Evolutionary conservation across 2,329 filamentous ascomycete genomes (phyloP).

Genomic region (Neonectria coccinea): DNA sequence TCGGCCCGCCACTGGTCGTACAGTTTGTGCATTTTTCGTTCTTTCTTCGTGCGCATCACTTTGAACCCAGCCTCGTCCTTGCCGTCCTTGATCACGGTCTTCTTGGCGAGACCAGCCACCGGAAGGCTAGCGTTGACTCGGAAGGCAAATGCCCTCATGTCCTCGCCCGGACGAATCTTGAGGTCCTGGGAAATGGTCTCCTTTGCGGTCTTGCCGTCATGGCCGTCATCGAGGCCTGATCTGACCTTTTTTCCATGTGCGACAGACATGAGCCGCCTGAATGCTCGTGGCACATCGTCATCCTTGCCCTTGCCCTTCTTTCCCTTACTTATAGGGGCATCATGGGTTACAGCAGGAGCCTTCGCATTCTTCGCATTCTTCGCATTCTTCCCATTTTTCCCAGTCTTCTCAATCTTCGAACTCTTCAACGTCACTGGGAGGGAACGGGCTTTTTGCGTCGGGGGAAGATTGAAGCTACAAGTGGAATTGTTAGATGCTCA

Average conservation of each 20-base stretch:
- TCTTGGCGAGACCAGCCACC: slow-evolving; percentile 75
- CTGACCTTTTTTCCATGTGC: slow-evolving; percentile 69
- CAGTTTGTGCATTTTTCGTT: slow-evolving; percentile 83
- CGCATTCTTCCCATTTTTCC: slow-evolving; percentile 44
- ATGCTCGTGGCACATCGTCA: slow-evolving; percentile 90
- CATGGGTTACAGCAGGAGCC: slow-evolving; percentile 51
- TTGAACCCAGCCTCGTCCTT: slow-evolving; percentile 75
- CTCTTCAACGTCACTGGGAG: slow-evolving; percentile 58
- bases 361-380: slow-evolving; percentile 42
- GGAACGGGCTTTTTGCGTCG: slow-evolving; percentile 61
- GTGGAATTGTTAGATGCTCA: slow-evolving; percentile 31
- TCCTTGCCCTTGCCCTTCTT: slow-evolving; percentile 60
- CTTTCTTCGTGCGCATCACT: slow-evolving; percentile 81
- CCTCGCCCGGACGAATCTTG: slow-evolving; percentile 86
- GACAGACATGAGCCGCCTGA: slow-evolving; percentile 85
- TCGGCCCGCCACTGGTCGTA: slow-evolving; percentile 82
- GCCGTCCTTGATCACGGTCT: slow-evolving; percentile 66
- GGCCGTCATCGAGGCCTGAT: slow-evolving; percentile 79
- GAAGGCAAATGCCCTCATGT: slow-evolving; percentile 81
- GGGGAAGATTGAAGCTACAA: slow-evolving; percentile 62
- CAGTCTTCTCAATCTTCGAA: slow-evolving; percentile 45
- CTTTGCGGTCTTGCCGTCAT: slow-evolving; percentile 41
- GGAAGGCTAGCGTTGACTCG: slow-evolving; percentile 89
- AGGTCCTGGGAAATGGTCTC: slow-evolving; percentile 54
- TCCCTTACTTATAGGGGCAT: slow-evolving; percentile 52